These are phyloP conservation scores for Lignosus rhinocerotis DNA, from an alignment of 1,284 basidiomycete genomes.

Conservation along the genomic window DNA sequence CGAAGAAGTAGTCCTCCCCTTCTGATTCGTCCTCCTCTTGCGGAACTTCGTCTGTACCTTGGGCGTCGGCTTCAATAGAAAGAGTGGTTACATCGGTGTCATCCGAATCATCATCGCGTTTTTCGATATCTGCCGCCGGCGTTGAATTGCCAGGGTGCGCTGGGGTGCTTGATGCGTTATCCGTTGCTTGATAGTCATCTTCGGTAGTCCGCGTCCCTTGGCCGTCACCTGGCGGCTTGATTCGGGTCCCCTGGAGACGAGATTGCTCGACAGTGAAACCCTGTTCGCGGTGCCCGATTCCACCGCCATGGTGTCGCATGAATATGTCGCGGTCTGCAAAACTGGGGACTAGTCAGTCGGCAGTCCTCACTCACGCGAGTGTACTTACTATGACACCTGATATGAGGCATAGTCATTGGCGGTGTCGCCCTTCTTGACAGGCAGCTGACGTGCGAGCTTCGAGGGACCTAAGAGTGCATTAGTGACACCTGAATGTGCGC, in stretches of 20 bases:
- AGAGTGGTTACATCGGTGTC: too few species aligned
- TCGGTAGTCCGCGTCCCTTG: too few species aligned
- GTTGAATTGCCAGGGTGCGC: too few species aligned
- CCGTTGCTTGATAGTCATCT: too few species aligned
- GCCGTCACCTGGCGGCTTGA: too few species aligned
- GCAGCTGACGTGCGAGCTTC: neutral
- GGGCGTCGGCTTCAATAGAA: too few species aligned
- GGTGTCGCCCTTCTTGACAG: neutral
- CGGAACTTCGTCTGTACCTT: too few species aligned
- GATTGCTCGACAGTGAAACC: neutral
- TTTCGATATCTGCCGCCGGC: too few species aligned
- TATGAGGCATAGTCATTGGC: neutral
- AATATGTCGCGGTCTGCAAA: neutral
- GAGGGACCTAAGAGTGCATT: neutral
- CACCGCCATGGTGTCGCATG: neutral
- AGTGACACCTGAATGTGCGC: constrained; percentile 3
- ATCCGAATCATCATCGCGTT: too few species aligned
- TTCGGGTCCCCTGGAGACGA: neutral
- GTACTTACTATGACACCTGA: neutral
- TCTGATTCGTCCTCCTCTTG: too few species aligned
- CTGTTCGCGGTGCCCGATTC: neutral
- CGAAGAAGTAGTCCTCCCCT: too few species aligned
- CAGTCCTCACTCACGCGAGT: neutral
- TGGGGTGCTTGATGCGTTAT: too few species aligned
- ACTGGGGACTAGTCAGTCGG: neutral